Percentiles rank a stretch among this genome's conserved stretches.
phyloP scores from a whole-genome alignment of 345 rosid genomes.

The Gossypium raimondii region DNA sequence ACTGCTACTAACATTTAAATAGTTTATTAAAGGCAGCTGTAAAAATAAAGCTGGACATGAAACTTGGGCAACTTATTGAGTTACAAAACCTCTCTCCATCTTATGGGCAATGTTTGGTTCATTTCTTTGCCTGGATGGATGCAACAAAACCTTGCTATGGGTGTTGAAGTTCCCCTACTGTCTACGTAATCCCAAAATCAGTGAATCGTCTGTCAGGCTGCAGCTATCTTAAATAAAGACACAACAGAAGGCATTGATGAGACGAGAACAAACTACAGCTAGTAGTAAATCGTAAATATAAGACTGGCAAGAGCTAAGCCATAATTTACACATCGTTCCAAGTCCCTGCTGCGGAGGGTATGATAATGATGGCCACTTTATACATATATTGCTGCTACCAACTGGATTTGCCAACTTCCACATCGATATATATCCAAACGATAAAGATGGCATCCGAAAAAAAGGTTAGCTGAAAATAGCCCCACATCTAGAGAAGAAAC shows the following conservation, averaged over 20 bases:
- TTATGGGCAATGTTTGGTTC: neutral
- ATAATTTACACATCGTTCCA: neutral
- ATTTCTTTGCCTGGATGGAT: neutral
- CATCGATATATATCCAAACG: neutral
- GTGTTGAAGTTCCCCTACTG: neutral
- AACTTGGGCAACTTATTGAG: no score
- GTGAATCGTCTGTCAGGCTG: neutral
- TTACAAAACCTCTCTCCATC: no score
- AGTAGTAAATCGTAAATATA: neutral
- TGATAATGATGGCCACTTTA: neutral
- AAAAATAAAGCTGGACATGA: no score
- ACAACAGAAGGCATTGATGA: neutral
- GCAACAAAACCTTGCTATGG: neutral
- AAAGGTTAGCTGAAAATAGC: neutral
- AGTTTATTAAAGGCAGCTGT: no score
- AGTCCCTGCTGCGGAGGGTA: neutral
- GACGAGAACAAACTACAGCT: neutral
- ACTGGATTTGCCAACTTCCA: neutral
- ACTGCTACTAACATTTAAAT: neutral
- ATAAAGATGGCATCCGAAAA: neutral
- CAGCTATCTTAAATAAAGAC: neutral
- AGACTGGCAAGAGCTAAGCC: neutral
- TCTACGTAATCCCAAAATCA: no score
- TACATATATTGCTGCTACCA: constrained; percentile 5
- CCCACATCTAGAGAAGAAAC: constrained; percentile 8